These are phyloP conservation scores for Anthoceros angustus DNA, from an alignment of 225 moss, liverwort and hornwort species.

Conservation along the genomic window DNA sequence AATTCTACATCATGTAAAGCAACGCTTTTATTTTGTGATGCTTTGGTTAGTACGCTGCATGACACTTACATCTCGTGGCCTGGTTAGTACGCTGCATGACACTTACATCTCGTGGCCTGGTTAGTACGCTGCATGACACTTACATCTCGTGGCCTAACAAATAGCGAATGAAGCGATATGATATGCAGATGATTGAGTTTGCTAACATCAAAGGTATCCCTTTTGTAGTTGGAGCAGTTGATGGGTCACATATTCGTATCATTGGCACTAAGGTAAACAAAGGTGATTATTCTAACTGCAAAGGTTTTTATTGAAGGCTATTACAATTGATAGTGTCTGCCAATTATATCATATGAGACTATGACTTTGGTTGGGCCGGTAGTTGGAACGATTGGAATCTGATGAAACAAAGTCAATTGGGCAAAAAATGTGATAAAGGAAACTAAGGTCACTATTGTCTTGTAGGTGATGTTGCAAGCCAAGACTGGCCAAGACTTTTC, in stretches of 20 bases:
- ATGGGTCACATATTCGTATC: constrained; percentile 7
- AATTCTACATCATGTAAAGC: no score
- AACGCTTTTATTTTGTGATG: no score
- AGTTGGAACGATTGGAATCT: neutral
- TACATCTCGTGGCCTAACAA: neutral
- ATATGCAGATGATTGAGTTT: neutral
- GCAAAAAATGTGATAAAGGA: neutral
- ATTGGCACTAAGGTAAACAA: neutral
- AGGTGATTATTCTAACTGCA: neutral
- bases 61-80: neutral
- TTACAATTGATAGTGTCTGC: neutral
- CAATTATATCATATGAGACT: neutral
- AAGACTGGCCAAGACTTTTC: neutral
- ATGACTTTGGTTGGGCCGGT: constrained; percentile 1
- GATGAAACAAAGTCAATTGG: no score
- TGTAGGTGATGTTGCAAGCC: neutral
- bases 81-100: no score
- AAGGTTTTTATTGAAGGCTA: neutral
- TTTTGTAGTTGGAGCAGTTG: constrained; percentile 3
- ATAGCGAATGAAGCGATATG: neutral
- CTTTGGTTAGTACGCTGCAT: no score
- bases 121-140: no score
- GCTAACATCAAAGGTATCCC: neutral
- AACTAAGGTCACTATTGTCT: neutral
- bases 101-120: neutral